Conservation (phyloP, 2,329 filamentous ascomycete species). For the Fusarium musae region DNA sequence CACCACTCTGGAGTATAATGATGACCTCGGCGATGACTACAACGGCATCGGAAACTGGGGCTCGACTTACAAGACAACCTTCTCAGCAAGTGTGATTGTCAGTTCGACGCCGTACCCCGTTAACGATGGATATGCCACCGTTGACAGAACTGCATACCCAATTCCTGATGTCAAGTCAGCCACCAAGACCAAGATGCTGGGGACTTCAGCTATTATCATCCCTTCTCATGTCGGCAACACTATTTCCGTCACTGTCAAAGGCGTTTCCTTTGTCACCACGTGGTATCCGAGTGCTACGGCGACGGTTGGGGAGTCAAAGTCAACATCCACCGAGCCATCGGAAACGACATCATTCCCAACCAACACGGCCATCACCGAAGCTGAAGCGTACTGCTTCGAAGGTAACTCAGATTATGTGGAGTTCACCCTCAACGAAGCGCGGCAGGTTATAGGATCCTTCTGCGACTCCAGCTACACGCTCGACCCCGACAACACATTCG, state of each 20-base stretch:
- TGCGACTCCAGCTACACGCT: conserved; percentile 16
- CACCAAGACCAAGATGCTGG: not conserved
- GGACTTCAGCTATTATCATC: not conserved
- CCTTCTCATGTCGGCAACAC: not conserved
- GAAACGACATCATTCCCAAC: conserved; percentile 7
- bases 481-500: conserved; percentile 1
- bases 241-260: not conserved
- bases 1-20: not conserved
- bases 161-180: not conserved
- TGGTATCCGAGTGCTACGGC: conserved; percentile 1
- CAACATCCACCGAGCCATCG: not conserved
- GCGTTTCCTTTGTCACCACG: not conserved
- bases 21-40: not conserved
- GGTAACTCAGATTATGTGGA: not conserved
- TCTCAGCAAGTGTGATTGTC: not conserved
- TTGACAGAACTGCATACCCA: conserved; percentile 8
- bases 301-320: not conserved
- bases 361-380: not conserved
- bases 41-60: not conserved
- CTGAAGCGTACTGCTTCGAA: conserved; percentile 10
- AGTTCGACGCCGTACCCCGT: not conserved
- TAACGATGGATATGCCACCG: conserved; percentile 12
- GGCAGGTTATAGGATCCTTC: conserved; percentile 7
- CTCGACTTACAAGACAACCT: not conserved
- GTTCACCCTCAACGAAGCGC: not conserved